Percentiles rank a stretch among this genome's conserved stretches.
These are phyloP conservation scores for Candida golubevii DNA, from an alignment of 805 yeast species.

Conservation along the genomic window DNA sequence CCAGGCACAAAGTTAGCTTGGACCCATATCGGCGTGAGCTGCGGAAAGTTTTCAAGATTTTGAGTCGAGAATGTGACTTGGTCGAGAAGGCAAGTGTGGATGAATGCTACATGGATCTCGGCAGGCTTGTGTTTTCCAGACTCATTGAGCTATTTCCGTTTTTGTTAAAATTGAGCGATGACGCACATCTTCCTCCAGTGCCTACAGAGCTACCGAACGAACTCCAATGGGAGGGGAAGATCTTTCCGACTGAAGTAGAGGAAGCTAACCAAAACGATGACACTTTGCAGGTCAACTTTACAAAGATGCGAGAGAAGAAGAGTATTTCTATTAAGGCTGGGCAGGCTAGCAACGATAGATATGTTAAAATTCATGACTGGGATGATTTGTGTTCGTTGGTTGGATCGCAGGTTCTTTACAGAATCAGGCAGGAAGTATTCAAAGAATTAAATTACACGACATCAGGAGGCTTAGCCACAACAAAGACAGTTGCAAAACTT, in stretches of 20 bases:
- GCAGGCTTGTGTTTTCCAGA: slow-evolving; percentile 50
- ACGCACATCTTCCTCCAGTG: slow-evolving; percentile 41
- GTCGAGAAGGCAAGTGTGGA: slow-evolving; percentile 96
- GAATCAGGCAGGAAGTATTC: slow-evolving; percentile 51
- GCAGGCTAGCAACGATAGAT: slow-evolving; percentile 22
- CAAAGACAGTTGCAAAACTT: slow-evolving; percentile 75
- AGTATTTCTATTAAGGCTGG: slow-evolving; percentile 38
- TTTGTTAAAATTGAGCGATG: slow-evolving; percentile 19
- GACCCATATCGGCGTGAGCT: slow-evolving; percentile 91
- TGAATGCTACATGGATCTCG: slow-evolving; percentile 85
- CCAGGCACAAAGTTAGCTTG: slow-evolving; percentile 73
- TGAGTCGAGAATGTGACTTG: slow-evolving; percentile 55
- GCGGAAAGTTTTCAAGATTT: slow-evolving; percentile 65
- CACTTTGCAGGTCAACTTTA: background rate
- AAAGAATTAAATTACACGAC: slow-evolving; percentile 72
- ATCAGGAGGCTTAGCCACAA: slow-evolving; percentile 80
- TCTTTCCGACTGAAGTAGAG: slow-evolving; percentile 9
- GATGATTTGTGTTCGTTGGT: slow-evolving; percentile 70
- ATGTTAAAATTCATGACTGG: slow-evolving; percentile 46
- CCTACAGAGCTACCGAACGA: slow-evolving; percentile 32
- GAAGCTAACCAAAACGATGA: background rate
- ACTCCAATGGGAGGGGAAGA: slow-evolving; percentile 30
- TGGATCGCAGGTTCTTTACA: slow-evolving; percentile 57
- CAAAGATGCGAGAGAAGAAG: slow-evolving; percentile 2
- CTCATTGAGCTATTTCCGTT: slow-evolving; percentile 47